These are phyloP conservation scores for Rachicladosporium sp. DNA, from an alignment of 2,329 filamentous ascomycete species.

Conservation along the genomic window DNA sequence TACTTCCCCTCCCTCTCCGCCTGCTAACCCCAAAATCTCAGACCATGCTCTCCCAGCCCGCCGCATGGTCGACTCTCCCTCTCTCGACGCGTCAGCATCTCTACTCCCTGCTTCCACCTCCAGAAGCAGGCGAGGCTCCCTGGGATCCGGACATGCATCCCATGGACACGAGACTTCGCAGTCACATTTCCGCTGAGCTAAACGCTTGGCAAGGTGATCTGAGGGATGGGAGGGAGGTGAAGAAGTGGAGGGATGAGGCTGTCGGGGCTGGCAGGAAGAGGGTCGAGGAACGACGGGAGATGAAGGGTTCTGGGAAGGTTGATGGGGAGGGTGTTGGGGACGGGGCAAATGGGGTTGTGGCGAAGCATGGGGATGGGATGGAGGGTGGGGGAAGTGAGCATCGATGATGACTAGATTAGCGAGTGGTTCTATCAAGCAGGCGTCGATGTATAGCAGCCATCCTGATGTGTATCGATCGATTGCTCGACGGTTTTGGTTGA, in stretches of 20 bases:
- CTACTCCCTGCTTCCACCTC: conserved; percentile 18
- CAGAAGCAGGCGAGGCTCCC: conserved; percentile 12
- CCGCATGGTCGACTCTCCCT: conserved; percentile 19
- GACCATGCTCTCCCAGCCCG: conserved; percentile 17
- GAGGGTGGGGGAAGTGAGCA: not conserved
- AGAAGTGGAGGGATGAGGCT: conserved; percentile 45
- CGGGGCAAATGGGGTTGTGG: conserved; percentile 46
- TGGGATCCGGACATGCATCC: conserved; percentile 28
- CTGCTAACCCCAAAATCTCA: conserved; percentile 4
- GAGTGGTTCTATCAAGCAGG: too few relatives aligned
- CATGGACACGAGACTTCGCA: conserved; percentile 29
- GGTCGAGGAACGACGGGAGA: not conserved
- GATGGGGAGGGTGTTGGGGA: conserved; percentile 44
- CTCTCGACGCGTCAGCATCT: conserved; percentile 14
- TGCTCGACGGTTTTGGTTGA: too few relatives aligned
- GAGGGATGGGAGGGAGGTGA: conserved; percentile 41
- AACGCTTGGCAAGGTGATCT: conserved; percentile 46
- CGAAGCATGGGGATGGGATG: conserved; percentile 16
- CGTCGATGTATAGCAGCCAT: too few relatives aligned
- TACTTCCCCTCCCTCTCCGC: too few relatives aligned
- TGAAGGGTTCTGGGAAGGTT: conserved; percentile 33
- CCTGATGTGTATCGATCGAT: too few relatives aligned
- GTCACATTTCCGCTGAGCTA: conserved; percentile 40
- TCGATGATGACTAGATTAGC: too few relatives aligned
- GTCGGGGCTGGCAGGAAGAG: conserved; percentile 36